Evolutionary conservation across 2,329 filamentous ascomycete genomes (phyloP).

Genomic region (Rhynchosporium agropyri): DNA sequence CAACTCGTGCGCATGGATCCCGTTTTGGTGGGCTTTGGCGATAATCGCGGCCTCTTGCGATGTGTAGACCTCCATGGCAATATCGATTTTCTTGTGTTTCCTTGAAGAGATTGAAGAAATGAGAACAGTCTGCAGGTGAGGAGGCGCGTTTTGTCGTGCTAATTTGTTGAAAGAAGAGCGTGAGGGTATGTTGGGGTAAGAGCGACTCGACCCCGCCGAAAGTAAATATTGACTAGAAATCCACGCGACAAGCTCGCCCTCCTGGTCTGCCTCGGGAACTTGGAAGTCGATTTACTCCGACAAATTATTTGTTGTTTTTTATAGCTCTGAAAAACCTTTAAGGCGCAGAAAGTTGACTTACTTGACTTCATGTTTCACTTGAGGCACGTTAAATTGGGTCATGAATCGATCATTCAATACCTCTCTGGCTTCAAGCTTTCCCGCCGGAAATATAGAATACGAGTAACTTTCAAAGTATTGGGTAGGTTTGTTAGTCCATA

Average conservation of each 20-base stretch:
- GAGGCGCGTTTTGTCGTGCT: neutral
- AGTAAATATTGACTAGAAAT: neutral
- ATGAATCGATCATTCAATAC: too few relatives aligned
- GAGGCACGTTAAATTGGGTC: too few relatives aligned
- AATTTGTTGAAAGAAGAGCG: neutral
- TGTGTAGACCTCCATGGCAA: neutral
- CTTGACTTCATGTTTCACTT: too few relatives aligned
- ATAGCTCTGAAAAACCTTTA: too few relatives aligned
- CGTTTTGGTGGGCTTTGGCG: neutral
- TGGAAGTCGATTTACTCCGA: too few relatives aligned
- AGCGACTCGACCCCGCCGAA: neutral
- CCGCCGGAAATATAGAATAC: too few relatives aligned
- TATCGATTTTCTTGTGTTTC: neutral
- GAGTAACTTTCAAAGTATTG: too few relatives aligned
- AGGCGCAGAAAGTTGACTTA: too few relatives aligned
- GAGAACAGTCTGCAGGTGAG: neutral
- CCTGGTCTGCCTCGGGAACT: neutral
- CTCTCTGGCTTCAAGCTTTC: too few relatives aligned
- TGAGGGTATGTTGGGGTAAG: neutral
- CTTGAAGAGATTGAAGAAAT: neutral
- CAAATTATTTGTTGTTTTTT: too few relatives aligned
- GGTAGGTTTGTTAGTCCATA: too few relatives aligned
- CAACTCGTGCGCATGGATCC: neutral
- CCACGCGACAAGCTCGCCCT: neutral
- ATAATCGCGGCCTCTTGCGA: slow-evolving; percentile 12